phyloP scores from a whole-genome alignment of 202 grass and related monocot genomes.

The Cymbopogon flexuosus region DNA sequence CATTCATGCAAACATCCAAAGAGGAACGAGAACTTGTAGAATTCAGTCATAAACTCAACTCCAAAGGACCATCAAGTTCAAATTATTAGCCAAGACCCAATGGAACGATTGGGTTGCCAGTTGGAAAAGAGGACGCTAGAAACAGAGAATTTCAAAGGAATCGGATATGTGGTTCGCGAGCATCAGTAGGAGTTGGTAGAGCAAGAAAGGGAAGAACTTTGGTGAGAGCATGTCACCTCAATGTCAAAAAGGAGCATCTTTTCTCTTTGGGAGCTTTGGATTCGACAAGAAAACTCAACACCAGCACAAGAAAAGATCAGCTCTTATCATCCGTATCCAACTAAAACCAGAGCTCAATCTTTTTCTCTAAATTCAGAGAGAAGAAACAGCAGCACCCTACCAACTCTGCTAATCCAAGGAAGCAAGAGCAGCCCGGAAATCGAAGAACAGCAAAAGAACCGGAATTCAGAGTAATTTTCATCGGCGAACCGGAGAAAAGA shows the following conservation, averaged over 20 bases:
- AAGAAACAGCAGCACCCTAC: slow-evolving; percentile 19
- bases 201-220: slow-evolving; percentile 28
- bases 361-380: slow-evolving; percentile 27
- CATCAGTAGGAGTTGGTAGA: not conserved
- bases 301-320: slow-evolving; percentile 3
- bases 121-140: not conserved
- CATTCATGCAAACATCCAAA: slow-evolving; percentile 17
- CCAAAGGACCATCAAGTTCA: slow-evolving; percentile 11
- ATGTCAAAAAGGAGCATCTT: slow-evolving; percentile 28
- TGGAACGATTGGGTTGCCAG: not conserved
- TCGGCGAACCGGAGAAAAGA: not conserved
- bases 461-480: slow-evolving; percentile 27
- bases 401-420: slow-evolving; percentile 1
- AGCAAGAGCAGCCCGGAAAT: not conserved
- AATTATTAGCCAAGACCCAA: not conserved
- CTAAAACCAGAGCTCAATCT: slow-evolving; percentile 15
- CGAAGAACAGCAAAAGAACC: not conserved
- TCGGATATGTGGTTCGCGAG: slow-evolving; percentile 2
- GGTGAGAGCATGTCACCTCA: slow-evolving; percentile 29
- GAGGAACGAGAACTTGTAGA: not conserved
- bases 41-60: slow-evolving; percentile 24
- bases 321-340: slow-evolving; percentile 9
- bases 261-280: slow-evolving; percentile 13
- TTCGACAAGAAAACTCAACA: slow-evolving; percentile 26
- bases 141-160: slow-evolving; percentile 25